Evolutionary conservation across 2,329 filamentous ascomycete genomes (phyloP), one percentile per base, ranked within the genome.

Genomic region (Fusarium solani-melongenae): DNA sequence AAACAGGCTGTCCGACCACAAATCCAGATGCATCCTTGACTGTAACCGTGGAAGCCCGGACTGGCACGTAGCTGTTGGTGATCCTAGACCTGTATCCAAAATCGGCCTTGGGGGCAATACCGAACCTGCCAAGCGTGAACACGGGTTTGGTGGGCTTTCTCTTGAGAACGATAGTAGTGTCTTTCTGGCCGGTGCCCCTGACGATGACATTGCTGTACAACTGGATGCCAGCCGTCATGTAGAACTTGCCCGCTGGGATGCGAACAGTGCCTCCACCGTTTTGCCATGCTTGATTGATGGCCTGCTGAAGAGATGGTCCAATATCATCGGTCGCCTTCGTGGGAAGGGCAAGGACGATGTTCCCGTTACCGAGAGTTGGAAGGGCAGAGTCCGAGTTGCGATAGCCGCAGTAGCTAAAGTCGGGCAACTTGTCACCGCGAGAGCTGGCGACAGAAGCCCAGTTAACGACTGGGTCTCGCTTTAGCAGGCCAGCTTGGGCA

Each of bases 361-460:
- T 39, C 4, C 12, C 24, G 4, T 29, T 24, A 11, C 36, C 33
- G 5, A 27, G 5, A 1, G 17, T 12, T 14, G 67, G 69, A 3
- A 72, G 24, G 7, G 59, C 41, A 2, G 27, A 34, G 4, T 72
- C 51, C 5, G 69, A 70, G 15, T 29, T 44, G 6, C 51, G 63
- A 17, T 70, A 72, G 22, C 69, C 69, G 22, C 55, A 55, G 57
- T 53, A 72, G 51, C 67, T 72, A 29, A 72, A 72, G 56, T 72
- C 69, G 3, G 69, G 69, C 4, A 72, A n/a, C 0, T 44, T 15
- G n/a, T 71, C 68, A n/a, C 66, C 66, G 15, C 61, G 61, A 4
- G 41, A 31, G 8, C 27, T 55, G 7, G n/a, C 22, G 22, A 67
- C 31, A 11, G 41, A 34, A 9, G 38, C 27, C 65, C 65, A 67